Conservation (phyloP, 2,329 filamentous ascomycete genomes). For the Aureobasidium sp. region DNA sequence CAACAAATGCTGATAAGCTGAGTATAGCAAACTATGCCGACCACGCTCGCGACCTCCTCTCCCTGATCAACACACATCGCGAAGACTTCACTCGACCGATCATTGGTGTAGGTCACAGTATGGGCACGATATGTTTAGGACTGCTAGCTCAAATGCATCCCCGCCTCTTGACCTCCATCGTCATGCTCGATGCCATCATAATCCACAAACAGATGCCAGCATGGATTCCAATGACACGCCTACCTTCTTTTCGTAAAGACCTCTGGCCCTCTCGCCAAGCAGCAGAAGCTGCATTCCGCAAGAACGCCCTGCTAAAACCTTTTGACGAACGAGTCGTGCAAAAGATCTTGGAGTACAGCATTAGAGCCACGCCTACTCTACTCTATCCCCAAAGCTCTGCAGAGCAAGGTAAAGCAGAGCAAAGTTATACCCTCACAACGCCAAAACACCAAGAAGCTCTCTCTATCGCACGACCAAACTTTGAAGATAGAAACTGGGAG, state of each 20-base stretch:
- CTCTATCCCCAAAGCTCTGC: constrained; percentile 40
- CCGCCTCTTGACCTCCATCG: constrained; percentile 63
- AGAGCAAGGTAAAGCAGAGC: constrained; percentile 18
- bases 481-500: constrained; percentile 20
- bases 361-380: constrained; percentile 61
- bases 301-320: constrained; percentile 64
- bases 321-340: constrained; percentile 80
- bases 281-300: constrained; percentile 58
- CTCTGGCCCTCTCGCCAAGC: constrained; percentile 67
- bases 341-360: constrained; percentile 60
- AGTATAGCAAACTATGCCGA: constrained; percentile 71
- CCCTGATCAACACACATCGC: constrained; percentile 78
- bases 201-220: constrained; percentile 34
- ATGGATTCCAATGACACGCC: constrained; percentile 33
- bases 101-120: constrained; percentile 80
- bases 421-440: constrained; percentile 63
- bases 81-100: constrained; percentile 73
- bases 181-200: constrained; percentile 79
- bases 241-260: constrained; percentile 67
- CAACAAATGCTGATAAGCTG: background rate
- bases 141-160: constrained; percentile 71
- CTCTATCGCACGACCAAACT: constrained; percentile 60
- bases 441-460: constrained; percentile 84
- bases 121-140: constrained; percentile 67
- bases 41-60: constrained; percentile 72